Base-by-base conservation (phyloP, 164 flowering plant species). In the Berberis thunbergii region DNA sequence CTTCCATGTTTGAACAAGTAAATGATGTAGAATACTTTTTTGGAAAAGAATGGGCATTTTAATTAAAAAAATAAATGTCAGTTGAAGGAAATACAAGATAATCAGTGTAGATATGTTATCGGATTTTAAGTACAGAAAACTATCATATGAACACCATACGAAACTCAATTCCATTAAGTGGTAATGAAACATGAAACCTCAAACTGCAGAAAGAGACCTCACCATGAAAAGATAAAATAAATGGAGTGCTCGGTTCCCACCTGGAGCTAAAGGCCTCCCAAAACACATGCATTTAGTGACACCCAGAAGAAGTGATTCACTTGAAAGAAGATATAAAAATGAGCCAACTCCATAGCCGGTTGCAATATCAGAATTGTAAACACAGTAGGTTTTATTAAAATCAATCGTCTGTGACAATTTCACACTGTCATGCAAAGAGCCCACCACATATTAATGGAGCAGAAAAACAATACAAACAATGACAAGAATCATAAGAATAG, bases 341-440 rank as follows among this genome's bases (percentile, higher is more conserved):
- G 85, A 76, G 11, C 99, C 99, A 59, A 91, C 99, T 12, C 91
- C 96, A 76, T 91, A 91, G 50, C 99, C 99, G 62, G 99, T 94
- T 12, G 99, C 96, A 70, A 86, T 82, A 72, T 94, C 99, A 6
- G 99, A 94, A 69, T 78, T 74, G 74, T 94, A 94, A 60, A 82
- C 86, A 82, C 99, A 94, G 69, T 85, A 91, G 4, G 99, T 83
- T 6, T 67, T 60, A 76, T 91, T 89, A 45, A 2, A n/a, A 2
- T 67, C 64, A 0, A 26, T 26, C 26, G 64, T 82, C 87, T n/a
- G 55, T 62, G 39, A 64, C 67, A 42, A 83, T 43, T 9, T 46
- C 67, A 8, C 97, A 97, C 98, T 93, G 86, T 43, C 46, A 71
- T 41, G 46, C 54, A 65, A 64, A 57, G 13, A 44, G 53, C 10